Conservation (phyloP, 1,284 basidiomycete species). For the Trametes pubescens region DNA sequence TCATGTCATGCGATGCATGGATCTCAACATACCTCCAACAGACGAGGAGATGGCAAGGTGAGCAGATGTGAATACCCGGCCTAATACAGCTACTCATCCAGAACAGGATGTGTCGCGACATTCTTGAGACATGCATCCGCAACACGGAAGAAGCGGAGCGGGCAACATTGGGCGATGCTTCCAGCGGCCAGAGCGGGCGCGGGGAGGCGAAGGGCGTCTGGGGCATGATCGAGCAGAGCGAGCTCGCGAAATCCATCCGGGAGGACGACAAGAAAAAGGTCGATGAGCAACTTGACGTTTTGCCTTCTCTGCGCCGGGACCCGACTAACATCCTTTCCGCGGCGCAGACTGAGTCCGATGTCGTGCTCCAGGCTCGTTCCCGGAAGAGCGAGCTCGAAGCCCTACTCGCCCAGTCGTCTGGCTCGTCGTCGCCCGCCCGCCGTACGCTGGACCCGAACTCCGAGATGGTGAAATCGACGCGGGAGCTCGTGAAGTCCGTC, state of each 20-base stretch:
- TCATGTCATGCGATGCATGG: slow-evolving; percentile 88
- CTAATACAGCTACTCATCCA: slow-evolving; percentile 32
- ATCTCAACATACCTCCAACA: slow-evolving; percentile 91
- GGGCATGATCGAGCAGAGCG: slow-evolving; percentile 84
- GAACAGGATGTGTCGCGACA: slow-evolving; percentile 76
- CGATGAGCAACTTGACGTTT: slow-evolving; percentile 39
- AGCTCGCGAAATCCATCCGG: slow-evolving; percentile 73
- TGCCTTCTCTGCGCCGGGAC: slow-evolving; percentile 28
- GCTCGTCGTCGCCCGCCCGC: slow-evolving; percentile 41
- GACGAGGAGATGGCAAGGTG: slow-evolving; percentile 88
- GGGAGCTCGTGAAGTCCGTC: slow-evolving; percentile 64
- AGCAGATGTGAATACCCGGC: slow-evolving; percentile 45
- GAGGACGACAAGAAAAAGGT: slow-evolving; percentile 71
- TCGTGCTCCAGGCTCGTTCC: slow-evolving; percentile 59
- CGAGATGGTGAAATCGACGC: slow-evolving; percentile 57
- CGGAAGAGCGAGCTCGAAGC: slow-evolving; percentile 60
- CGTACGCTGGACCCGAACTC: slow-evolving; percentile 35
- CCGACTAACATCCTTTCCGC: slow-evolving; percentile 39
- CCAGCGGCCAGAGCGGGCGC: slow-evolving; percentile 43
- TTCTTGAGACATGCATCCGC: slow-evolving; percentile 84
- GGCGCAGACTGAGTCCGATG: slow-evolving; percentile 59
- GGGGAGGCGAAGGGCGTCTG: slow-evolving; percentile 72
- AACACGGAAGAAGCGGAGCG: slow-evolving; percentile 88
- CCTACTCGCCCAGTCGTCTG: slow-evolving; percentile 48
- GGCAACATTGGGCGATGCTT: slow-evolving; percentile 45